Evolutionary conservation across 306 rosid genomes (phyloP).

Genomic region (Trichosanthes truncata): DNA sequence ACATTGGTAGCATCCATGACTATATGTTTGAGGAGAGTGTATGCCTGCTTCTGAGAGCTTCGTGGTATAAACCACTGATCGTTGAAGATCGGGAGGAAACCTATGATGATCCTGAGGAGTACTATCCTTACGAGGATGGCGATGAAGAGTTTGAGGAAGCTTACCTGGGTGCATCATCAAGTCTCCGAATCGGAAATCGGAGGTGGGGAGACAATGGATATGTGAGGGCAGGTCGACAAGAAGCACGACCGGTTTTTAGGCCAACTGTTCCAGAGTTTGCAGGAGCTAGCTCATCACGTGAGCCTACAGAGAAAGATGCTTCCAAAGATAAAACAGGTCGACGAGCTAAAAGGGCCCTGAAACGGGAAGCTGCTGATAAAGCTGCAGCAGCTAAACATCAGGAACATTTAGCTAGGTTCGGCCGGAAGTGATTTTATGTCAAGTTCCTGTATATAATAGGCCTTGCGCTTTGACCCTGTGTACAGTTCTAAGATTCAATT

Average conservation of each 20-base stretch:
- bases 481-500: neutral
- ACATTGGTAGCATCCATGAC: conserved; percentile 42
- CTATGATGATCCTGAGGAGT: conserved; percentile 33
- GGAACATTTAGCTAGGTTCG: conserved; percentile 56
- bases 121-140: conserved; percentile 38
- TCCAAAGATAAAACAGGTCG: conserved; percentile 40
- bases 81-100: conserved; percentile 35
- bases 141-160: conserved; percentile 48
- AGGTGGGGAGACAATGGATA: conserved; percentile 89
- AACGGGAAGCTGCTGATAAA: conserved; percentile 81
- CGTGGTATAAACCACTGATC: conserved; percentile 61
- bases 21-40: conserved; percentile 93
- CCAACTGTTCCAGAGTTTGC: conserved; percentile 30
- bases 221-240: conserved; percentile 63
- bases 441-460: neutral
- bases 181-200: conserved; percentile 73
- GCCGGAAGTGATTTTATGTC: conserved; percentile 34
- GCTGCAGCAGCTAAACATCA: conserved; percentile 78
- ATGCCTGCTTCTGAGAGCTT: conserved; percentile 74
- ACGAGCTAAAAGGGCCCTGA: conserved; percentile 74
- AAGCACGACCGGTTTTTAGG: conserved; percentile 52
- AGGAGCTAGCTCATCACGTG: conserved; percentile 47
- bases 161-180: conserved; percentile 40
- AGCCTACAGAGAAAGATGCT: conserved; percentile 40
- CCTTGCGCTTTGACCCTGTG: neutral